Evolutionary conservation across 768 basidiomycete genomes (phyloP), one percentile per base, ranked within the genome.

Genomic region (Tephrocybe sp.): DNA sequence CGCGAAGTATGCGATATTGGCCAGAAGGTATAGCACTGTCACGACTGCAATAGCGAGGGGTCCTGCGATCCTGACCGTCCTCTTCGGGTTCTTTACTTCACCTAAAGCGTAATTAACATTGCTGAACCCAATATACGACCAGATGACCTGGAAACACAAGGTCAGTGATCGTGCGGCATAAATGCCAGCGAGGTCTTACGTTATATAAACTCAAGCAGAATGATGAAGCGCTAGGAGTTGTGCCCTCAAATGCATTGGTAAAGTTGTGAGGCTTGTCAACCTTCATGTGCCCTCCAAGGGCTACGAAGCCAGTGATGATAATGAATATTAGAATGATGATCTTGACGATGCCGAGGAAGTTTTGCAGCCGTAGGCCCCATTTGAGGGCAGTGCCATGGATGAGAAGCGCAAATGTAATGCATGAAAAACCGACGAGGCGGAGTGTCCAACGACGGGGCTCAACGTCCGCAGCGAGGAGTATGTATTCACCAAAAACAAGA

Each of bases 51-150:
- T 75, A 0, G 84, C 85, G 3, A 84, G 65, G 6, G 87, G 84
- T 3, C 80, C 84, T 0, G 86, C 85, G 17, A 76, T 72, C 50
- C 77, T 78, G 58, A 90, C 70, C 0, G 85, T 87, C 20, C 77
- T 74, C 4, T 77, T 67, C 0, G 87, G 88, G 50, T 87, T 71
- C 41, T 74, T 74, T 9, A 86, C 73, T 51, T 88, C 86, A 2
- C 79, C 76, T 11, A 88, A 69, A 0, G 80, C 82, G 58, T 86
- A 88, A 62, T 88, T 86, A 24, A 79, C 82, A 54, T 84, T 86
- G 28, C 76, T 79, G 65, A 82, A 88, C 1, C 86, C 86, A 33
- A 75, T 72, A 59, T 77, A 85, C 78, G 18, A 87, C 54, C 58
- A 67, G 75, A 65, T 55, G 55, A 43, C 49, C 65, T 38, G 21